Base-by-base conservation (phyloP, 2,329 filamentous ascomycete species). In the Neoarthrinium moseri region DNA sequence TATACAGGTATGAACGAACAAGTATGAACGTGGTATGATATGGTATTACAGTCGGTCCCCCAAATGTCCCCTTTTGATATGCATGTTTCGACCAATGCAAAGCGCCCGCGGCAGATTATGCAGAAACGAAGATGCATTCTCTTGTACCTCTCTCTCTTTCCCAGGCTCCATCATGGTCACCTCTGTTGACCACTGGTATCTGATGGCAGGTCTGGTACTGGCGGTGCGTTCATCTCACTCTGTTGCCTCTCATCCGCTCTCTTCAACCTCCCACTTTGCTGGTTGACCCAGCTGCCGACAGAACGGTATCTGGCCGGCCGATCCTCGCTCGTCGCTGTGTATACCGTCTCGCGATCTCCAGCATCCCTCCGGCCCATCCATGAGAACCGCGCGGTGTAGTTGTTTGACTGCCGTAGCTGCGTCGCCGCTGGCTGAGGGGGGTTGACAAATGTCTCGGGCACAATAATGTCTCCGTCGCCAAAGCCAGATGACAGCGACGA, bases 401-500 rank as follows among this genome's bases (percentile, higher is more conserved):
- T 54, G 34, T 27, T 43, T 12, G 53, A 43, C 30, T 51, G 49
- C n/a, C 52, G 49, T 33, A 43, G 13, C 53, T 20, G 42, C 23
- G 48, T 42, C 37, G 35, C 29, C 46, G 15, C 43, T 41, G 29
- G 43, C 39, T 22, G 43, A 12, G 30, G 35, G 39, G 15, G 51
- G 46, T 38, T 50, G 33, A 45, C 23, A 13, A 29, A 55, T 40
- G 43, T 57, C 22, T 62, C 64, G 5, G 70, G 69, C 21, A 77
- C 61, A 24, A 80, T 71, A 22, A 83, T 79, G 35, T 83, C 77
- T 20, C 74, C 78, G 54, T 85, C 81, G 15, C 81, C 81, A 50
- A 84, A 84, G 6, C 81, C 81, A 0, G 82, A 85, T 0, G 81
- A 84, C 4, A 85, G 66, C 0, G 81, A 84, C 0, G 81, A 84